A percentile compares a stretch with the other conserved stretches of the same genome.
Conservation (phyloP, 495 filamentous ascomycete species). For the Penicillium arizonense region DNA sequence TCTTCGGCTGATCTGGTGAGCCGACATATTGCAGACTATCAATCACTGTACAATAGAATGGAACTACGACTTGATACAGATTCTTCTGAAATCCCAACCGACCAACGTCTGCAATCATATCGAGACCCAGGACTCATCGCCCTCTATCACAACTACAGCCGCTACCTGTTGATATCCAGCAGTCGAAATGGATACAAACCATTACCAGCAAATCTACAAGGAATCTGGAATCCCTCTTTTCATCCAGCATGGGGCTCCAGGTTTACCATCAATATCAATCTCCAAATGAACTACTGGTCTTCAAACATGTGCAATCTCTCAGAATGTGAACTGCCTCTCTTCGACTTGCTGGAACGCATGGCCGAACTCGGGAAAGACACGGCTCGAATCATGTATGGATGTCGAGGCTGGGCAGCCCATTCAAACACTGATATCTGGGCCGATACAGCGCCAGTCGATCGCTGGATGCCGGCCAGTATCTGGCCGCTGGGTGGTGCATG, state of each 20-base stretch:
- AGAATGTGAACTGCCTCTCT: slow-evolving; percentile 36
- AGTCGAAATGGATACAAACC: slow-evolving; percentile 35
- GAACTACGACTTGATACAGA: slow-evolving; percentile 25
- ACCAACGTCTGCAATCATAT: slow-evolving; percentile 21
- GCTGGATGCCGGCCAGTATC: slow-evolving; percentile 42
- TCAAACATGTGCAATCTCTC: slow-evolving; percentile 42
- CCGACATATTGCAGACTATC: slow-evolving; percentile 34
- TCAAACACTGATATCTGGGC: slow-evolving; percentile 52
- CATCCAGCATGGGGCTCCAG: slow-evolving; percentile 52
- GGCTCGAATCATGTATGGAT: slow-evolving; percentile 47
- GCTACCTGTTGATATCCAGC: slow-evolving; percentile 46
- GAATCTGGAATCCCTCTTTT: slow-evolving; percentile 54
- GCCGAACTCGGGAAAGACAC: slow-evolving; percentile 33
- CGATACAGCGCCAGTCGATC: slow-evolving; percentile 45
- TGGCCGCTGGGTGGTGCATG: slow-evolving; percentile 51
- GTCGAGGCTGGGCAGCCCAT: slow-evolving; percentile 46
- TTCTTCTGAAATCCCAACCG: slow-evolving; percentile 25
- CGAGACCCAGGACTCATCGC: slow-evolving; percentile 39
- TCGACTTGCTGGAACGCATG: slow-evolving; percentile 39
- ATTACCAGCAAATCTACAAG: slow-evolving; percentile 58
- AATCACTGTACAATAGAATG: slow-evolving; percentile 31
- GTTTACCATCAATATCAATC: slow-evolving; percentile 59
- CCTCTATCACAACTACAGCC: slow-evolving; percentile 47
- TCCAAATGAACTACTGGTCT: slow-evolving; percentile 62
- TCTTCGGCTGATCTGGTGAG: slow-evolving; percentile 19